These are phyloP conservation scores for Rubia occidens DNA, from an alignment of 305 asterid species.

Conservation along the genomic window DNA sequence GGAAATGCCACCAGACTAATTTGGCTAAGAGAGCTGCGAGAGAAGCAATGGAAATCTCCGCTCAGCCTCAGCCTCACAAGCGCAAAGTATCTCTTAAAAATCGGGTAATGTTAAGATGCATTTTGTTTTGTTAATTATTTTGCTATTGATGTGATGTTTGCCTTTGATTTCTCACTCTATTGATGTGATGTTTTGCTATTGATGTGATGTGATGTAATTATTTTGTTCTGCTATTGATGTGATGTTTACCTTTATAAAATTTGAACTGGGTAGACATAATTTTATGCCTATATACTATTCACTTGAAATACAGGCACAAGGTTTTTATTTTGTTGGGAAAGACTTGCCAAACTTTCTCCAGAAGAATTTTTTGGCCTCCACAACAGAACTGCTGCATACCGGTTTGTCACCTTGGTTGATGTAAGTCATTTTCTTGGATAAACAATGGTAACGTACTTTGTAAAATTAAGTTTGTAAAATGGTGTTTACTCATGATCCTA, in stretches of 20 bases:
- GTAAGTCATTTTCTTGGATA: conserved; percentile 42
- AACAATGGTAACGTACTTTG: conserved; percentile 7
- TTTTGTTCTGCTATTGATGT: no score
- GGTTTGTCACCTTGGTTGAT: conserved; percentile 94
- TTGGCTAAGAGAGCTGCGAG: conserved; percentile 96
- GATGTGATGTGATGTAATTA: no score
- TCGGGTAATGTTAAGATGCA: conserved; percentile 30
- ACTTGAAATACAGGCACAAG: conserved; percentile 32
- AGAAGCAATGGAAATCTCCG: conserved; percentile 95
- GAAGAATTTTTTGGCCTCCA: conserved; percentile 73
- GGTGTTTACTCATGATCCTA: neutral
- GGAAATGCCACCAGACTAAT: conserved; percentile 95
- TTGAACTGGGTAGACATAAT: neutral
- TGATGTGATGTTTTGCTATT: no score
- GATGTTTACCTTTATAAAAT: neutral
- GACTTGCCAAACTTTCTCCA: conserved; percentile 52
- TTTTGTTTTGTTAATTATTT: neutral
- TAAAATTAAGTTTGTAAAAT: neutral
- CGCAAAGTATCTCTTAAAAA: conserved; percentile 61
- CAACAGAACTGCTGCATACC: conserved; percentile 79
- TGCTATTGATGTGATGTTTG: no score
- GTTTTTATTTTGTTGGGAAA: conserved; percentile 69
- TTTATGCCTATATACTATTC: conserved; percentile 2
- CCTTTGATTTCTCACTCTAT: no score
- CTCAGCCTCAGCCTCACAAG: conserved; percentile 98